These are phyloP conservation scores for Selaginella tamariscina DNA, from an alignment of 75 land plant species.

Conservation along the genomic window DNA sequence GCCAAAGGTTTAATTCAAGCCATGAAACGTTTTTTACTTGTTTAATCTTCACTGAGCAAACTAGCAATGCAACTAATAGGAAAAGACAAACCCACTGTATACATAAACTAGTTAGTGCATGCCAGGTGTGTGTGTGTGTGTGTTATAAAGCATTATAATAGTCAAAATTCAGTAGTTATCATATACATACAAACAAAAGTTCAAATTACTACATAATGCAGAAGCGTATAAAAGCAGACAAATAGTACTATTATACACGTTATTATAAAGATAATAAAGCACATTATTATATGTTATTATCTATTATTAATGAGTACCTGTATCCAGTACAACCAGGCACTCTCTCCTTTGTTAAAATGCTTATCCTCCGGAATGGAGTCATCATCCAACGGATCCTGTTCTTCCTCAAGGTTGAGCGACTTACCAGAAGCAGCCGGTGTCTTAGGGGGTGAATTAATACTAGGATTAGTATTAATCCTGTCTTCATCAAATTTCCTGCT, in stretches of 20 bases:
- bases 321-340: background rate
- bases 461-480: background rate
- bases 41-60: constrained; percentile 17
- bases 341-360: background rate
- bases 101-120: no score
- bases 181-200: no score
- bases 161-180: no score
- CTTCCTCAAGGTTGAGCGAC: constrained; percentile 4
- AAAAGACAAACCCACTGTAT: constrained; percentile 24
- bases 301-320: no score
- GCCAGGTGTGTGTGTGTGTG: no score
- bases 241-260: no score
- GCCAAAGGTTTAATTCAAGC: constrained; percentile 24
- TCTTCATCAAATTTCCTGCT: constrained; percentile 4
- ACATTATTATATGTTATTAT: no score
- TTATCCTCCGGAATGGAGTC: background rate
- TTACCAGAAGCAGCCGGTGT: background rate
- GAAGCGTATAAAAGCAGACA: no score
- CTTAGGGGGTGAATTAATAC: background rate
- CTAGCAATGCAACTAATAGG: constrained; percentile 14
- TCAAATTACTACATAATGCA: no score
- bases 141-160: no score
- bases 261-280: no score
- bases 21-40: constrained; percentile 11
- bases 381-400: constrained; percentile 24